phyloP scores from a whole-genome alignment of 2,329 filamentous ascomycete species.

The Coleophoma crateriformis region DNA sequence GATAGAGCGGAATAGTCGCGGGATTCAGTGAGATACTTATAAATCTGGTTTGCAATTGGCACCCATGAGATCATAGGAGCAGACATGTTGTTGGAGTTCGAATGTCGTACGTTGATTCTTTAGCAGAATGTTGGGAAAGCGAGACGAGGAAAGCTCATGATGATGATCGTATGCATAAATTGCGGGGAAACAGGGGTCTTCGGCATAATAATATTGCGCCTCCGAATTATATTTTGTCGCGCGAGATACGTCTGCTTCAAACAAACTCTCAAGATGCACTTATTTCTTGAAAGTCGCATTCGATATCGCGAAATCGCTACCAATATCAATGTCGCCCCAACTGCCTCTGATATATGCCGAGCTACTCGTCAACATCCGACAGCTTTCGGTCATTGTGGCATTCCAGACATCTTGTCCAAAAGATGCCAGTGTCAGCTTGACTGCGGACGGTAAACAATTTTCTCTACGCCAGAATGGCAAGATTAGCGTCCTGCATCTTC shows the following conservation, averaged over 20 bases:
- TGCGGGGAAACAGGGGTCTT: neutral
- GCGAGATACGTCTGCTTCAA: no score
- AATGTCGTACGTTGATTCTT: no score
- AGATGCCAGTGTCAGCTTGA: conserved; percentile 29
- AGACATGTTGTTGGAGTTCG: conserved; percentile 21
- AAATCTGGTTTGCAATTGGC: conserved; percentile 33
- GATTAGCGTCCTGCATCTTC: conserved; percentile 28
- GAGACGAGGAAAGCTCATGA: neutral
- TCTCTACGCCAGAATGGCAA: conserved; percentile 43
- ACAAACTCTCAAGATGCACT: no score
- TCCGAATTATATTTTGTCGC: neutral
- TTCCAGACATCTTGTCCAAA: conserved; percentile 33
- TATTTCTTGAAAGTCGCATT: no score
- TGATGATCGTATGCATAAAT: neutral
- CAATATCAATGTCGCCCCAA: conserved; percentile 5
- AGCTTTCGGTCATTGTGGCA: conserved; percentile 53
- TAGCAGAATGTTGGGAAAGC: neutral
- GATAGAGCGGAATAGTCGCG: conserved; percentile 24
- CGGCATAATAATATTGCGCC: neutral
- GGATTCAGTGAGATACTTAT: conserved; percentile 25
- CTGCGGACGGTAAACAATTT: conserved; percentile 39
- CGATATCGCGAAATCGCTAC: neutral
- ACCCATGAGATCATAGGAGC: conserved; percentile 37
- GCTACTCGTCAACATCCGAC: conserved; percentile 57
- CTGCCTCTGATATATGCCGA: conserved; percentile 51